Base-by-base conservation (phyloP, 2,329 filamentous ascomycete species). In the Fusarium foetens region DNA sequence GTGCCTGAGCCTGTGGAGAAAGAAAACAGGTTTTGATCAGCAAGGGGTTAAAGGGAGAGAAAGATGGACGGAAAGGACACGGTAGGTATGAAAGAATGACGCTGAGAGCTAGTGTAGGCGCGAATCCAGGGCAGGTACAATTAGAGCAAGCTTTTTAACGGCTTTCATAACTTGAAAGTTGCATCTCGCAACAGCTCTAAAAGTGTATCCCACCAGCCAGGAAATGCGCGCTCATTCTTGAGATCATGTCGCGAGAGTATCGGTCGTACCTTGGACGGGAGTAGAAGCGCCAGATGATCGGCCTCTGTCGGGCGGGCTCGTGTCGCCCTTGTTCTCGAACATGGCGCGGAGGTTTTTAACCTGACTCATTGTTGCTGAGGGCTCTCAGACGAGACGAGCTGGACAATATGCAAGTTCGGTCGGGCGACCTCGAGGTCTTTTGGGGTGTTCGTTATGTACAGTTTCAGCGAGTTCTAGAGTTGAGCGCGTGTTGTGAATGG, bases 261-360 rank as follows among this genome's bases (percentile, higher is more conserved):
- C 61, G 63, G 51, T 73, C 78, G 68, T 74, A 78, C 78, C 73
- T 74, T 68, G 72, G 67, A 75, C 73, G 48, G 80, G 76, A 68
- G 82, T 81, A 70, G 80, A 82, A 69, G 82, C 81, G 70, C 86
- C 89, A 59, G 91, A 91, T 64, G 91, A 92, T 80, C 92, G 87
- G 68, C 92, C 92, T 84, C 92, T 87, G 71, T 92, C 91, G 21
- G 90, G 89, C 72, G 90, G 88, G 76, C 88, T 91, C 64, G 86
- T 84, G 74, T 89, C 88, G 80, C 87, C 89, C 82, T 90, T 93
- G 80, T 90, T 89, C 85, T 95, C 93, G 80, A 94, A 94, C 87
- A 93, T 94, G 78, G 93, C 93, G 76, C 92, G 87, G 74, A 95
- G 89, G 83, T 93, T 93, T 83, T 87, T 91, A 78, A 93, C 91